Conservation (phyloP, 306 rosid genomes). For the Dryas alaskensis region DNA sequence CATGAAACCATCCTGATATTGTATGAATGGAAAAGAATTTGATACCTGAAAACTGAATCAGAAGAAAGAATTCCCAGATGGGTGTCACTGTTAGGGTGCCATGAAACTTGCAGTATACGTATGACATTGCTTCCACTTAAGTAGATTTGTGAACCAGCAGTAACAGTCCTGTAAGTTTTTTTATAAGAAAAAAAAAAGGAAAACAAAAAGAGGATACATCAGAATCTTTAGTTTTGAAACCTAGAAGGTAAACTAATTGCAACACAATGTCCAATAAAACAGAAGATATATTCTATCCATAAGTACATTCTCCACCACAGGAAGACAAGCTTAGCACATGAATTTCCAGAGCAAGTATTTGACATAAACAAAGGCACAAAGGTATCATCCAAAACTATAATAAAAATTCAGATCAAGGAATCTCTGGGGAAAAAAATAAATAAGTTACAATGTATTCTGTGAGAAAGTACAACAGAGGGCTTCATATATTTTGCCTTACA, state of each 20-base stretch:
- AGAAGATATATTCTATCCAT: conserved; percentile 5
- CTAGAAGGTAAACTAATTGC: neutral
- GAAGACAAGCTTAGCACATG: conserved; percentile 1
- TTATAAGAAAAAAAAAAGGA: neutral
- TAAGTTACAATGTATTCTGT: neutral
- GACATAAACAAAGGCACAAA: neutral
- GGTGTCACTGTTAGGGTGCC: conserved; percentile 84
- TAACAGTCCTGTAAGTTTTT: conserved; percentile 55
- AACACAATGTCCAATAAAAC: conserved; percentile 5
- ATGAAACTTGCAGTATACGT: conserved; percentile 60
- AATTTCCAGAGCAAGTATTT: neutral
- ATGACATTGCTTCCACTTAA: conserved; percentile 44
- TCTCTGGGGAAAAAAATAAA: neutral
- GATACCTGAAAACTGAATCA: conserved; percentile 90
- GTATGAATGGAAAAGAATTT: neutral
- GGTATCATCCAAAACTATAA: neutral
- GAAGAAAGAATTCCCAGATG: conserved; percentile 93
- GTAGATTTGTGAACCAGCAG: conserved; percentile 59
- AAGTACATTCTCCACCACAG: neutral
- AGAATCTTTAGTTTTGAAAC: neutral
- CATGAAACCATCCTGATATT: neutral
- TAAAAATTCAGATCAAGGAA: neutral
- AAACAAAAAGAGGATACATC: neutral
- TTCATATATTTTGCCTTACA: neutral
- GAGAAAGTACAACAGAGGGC: neutral